Evolutionary conservation across 1,139 yeast genomes (phyloP).

Genomic region (Lodderomyces jiufengensis): DNA sequence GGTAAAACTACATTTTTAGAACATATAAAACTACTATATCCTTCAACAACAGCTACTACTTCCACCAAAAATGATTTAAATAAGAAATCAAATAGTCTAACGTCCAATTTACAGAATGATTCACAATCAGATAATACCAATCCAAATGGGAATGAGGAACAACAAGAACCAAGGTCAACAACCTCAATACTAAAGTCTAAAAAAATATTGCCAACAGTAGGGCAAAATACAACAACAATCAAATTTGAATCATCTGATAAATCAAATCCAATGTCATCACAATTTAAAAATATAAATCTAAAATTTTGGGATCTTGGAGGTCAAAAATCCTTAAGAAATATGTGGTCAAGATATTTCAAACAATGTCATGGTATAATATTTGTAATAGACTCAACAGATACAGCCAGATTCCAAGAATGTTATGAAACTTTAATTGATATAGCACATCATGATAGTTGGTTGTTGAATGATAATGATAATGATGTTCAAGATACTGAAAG

Average conservation of each 20-base stretch:
- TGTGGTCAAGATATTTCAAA: constrained; percentile 85
- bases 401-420: constrained; percentile 80
- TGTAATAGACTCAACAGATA: constrained; percentile 87
- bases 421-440: constrained; percentile 51
- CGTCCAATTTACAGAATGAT: constrained; percentile 1
- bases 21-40: constrained; percentile 40
- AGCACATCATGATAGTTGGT: constrained; percentile 44
- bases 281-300: constrained; percentile 51
- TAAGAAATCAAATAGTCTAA: constrained; percentile 1
- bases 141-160: background rate
- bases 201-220: constrained; percentile 46
- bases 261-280: constrained; percentile 22
- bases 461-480: constrained; percentile 34
- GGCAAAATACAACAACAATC: constrained; percentile 60
- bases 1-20: constrained; percentile 73
- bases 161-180: constrained; percentile 12
- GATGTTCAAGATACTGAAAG: background rate
- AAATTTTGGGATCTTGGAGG: constrained; percentile 98
- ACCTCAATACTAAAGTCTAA: constrained; percentile 34
- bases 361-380: constrained; percentile 91
- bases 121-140: background rate
- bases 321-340: constrained; percentile 70
- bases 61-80: constrained; percentile 13
- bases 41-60: constrained; percentile 24
- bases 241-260: constrained; percentile 28